These are phyloP conservation scores for Fraxinus anomala DNA, from an alignment of 257 asterid species.

Conservation along the genomic window DNA sequence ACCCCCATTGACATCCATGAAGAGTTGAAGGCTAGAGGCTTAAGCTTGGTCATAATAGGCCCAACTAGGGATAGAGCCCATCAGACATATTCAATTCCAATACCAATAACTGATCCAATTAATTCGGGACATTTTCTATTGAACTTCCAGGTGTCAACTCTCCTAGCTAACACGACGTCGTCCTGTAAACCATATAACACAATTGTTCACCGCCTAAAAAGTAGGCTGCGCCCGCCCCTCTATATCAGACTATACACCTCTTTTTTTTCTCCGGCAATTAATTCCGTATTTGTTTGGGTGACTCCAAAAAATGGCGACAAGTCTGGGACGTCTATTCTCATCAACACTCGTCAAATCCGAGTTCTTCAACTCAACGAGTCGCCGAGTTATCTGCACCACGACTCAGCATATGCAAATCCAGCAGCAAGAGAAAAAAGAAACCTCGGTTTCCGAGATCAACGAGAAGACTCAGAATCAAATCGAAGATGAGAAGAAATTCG, in stretches of 20 bases:
- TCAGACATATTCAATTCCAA: no score
- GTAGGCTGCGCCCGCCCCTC: background rate
- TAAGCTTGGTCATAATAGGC: no score
- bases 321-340: slow-evolving; percentile 43
- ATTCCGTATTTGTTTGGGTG: background rate
- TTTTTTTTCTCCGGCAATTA: background rate
- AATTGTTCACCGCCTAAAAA: no score
- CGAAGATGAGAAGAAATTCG: slow-evolving; percentile 31
- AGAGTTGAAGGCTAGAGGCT: no score
- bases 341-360: slow-evolving; percentile 39
- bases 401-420: slow-evolving; percentile 44
- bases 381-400: slow-evolving; percentile 53
- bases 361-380: slow-evolving; percentile 28
- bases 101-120: no score
- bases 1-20: no score
- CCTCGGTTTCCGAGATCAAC: slow-evolving; percentile 25
- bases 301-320: slow-evolving; percentile 48
- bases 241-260: background rate
- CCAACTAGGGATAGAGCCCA: no score
- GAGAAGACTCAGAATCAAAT: slow-evolving; percentile 27
- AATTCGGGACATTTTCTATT: no score
- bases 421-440: slow-evolving; percentile 31
- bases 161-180: no score
- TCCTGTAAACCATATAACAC: no score
- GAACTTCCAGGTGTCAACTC: no score